Percentiles rank a stretch among this genome's conserved stretches.
These are phyloP conservation scores for Cocos nucifera DNA, from an alignment of 176 grass and related monocot species.

Conservation along the genomic window DNA sequence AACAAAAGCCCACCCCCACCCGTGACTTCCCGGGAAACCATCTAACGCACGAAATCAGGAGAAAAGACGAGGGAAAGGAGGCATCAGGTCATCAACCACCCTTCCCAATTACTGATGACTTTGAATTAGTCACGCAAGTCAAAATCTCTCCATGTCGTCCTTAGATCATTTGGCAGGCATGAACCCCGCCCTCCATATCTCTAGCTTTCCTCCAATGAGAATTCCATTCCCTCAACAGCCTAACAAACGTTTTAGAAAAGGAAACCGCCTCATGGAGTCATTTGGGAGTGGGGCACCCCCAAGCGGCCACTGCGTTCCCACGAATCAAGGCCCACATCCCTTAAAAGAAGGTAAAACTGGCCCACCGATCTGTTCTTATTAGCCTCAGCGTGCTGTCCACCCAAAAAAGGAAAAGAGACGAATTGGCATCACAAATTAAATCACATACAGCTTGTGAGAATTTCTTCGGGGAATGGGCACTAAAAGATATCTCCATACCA, in stretches of 20 bases:
- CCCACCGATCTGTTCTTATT: not conserved
- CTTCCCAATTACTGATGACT: too few relatives aligned
- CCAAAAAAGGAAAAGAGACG: not conserved
- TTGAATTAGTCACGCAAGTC: too few relatives aligned
- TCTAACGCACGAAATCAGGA: too few relatives aligned
- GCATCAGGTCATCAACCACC: too few relatives aligned
- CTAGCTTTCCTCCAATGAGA: not conserved
- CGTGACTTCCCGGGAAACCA: too few relatives aligned
- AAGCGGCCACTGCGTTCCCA: too few relatives aligned
- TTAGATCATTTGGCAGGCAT: not conserved
- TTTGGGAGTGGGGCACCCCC: not conserved
- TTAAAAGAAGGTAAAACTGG: not conserved
- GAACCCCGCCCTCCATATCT: slow-evolving; percentile 8
- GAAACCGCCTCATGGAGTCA: not conserved
- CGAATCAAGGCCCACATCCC: not conserved
- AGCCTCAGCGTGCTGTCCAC: not conserved
- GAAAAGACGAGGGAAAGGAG: too few relatives aligned
- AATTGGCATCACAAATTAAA: not conserved
- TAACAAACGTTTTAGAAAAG: not conserved
- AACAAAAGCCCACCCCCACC: too few relatives aligned
- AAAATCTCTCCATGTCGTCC: too few relatives aligned
- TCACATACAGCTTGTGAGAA: not conserved
- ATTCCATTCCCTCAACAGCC: not conserved
- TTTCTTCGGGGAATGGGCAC: not conserved
- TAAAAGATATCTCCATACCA: not conserved